Percentiles rank a stretch among this genome's conserved stretches.
These are phyloP conservation scores for Sclerotinia minor DNA, from an alignment of 2,329 filamentous ascomycete species.

Conservation along the genomic window DNA sequence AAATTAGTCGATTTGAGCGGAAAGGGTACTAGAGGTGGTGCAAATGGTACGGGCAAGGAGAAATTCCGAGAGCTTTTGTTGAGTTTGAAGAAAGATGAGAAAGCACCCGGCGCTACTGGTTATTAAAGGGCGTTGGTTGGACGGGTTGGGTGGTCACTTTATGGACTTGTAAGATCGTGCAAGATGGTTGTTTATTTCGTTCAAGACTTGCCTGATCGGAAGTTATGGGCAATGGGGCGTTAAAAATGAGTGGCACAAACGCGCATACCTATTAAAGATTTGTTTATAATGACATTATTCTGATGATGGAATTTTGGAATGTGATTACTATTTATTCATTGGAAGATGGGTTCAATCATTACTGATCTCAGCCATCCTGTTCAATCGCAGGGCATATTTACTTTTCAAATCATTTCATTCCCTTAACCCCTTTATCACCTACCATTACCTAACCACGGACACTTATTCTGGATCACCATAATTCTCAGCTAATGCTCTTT, in stretches of 20 bases:
- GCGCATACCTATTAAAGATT: slow-evolving; percentile 12
- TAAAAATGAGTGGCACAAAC: slow-evolving; percentile 41
- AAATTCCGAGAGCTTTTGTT: slow-evolving; percentile 89
- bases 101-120: slow-evolving; percentile 67
- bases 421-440: background rate
- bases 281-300: slow-evolving; percentile 21
- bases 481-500: slow-evolving; percentile 33
- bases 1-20: slow-evolving; percentile 97
- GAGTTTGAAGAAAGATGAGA: slow-evolving; percentile 90
- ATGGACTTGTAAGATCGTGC: slow-evolving; percentile 38
- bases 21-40: slow-evolving; percentile 84
- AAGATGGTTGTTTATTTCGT: slow-evolving; percentile 35
- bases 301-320: background rate
- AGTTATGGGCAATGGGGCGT: slow-evolving; percentile 39
- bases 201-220: slow-evolving; percentile 33
- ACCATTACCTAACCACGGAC: background rate
- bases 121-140: slow-evolving; percentile 47
- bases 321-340: slow-evolving; percentile 20
- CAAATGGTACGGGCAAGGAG: slow-evolving; percentile 88
- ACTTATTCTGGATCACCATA: slow-evolving; percentile 43
- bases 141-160: slow-evolving; percentile 24
- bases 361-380: slow-evolving; percentile 3
- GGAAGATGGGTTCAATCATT: background rate
- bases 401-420: slow-evolving; percentile 9
- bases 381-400: background rate